Conservation (phyloP, 345 rosid genomes). For the Salix purpurea region DNA sequence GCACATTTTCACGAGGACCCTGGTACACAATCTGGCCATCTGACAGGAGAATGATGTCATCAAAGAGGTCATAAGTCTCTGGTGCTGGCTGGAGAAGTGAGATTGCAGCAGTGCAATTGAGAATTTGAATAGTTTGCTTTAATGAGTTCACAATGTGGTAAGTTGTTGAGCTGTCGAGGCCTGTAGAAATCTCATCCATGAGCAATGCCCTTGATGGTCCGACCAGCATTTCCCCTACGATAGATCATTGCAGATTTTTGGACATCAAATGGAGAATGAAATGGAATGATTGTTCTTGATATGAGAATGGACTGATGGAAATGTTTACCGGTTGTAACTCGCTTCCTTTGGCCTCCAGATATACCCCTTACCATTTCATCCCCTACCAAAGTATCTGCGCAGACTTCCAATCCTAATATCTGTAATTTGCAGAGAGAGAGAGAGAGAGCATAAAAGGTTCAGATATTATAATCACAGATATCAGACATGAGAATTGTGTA, state of each 20-base stretch:
- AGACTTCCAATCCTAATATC: constrained; percentile 66
- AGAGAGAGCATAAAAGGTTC: not conserved
- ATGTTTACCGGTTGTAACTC: constrained; percentile 68
- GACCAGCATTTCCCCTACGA: constrained; percentile 65
- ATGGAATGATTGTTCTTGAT: not conserved
- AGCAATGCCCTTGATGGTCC: constrained; percentile 63
- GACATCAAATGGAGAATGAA: not conserved
- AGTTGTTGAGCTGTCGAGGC: constrained; percentile 78
- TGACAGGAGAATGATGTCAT: constrained; percentile 63
- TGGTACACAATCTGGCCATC: constrained; percentile 42
- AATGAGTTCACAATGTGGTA: constrained; percentile 64
- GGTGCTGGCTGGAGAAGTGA: constrained; percentile 88
- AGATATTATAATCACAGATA: not conserved
- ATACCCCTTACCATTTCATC: constrained; percentile 72
- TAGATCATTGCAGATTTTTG: not conserved
- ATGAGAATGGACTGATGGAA: not conserved
- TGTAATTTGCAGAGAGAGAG: constrained; percentile 23
- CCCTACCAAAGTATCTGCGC: constrained; percentile 70
- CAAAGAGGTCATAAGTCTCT: constrained; percentile 62
- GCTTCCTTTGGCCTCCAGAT: constrained; percentile 82
- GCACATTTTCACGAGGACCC: constrained; percentile 36
- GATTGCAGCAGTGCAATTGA: constrained; percentile 57
- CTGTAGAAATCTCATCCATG: constrained; percentile 82
- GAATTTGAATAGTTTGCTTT: constrained; percentile 63
- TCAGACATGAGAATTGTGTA: not conserved